phyloP scores from a whole-genome alignment of 2,329 filamentous ascomycete species.

The Ambrosiella xylebori region DNA sequence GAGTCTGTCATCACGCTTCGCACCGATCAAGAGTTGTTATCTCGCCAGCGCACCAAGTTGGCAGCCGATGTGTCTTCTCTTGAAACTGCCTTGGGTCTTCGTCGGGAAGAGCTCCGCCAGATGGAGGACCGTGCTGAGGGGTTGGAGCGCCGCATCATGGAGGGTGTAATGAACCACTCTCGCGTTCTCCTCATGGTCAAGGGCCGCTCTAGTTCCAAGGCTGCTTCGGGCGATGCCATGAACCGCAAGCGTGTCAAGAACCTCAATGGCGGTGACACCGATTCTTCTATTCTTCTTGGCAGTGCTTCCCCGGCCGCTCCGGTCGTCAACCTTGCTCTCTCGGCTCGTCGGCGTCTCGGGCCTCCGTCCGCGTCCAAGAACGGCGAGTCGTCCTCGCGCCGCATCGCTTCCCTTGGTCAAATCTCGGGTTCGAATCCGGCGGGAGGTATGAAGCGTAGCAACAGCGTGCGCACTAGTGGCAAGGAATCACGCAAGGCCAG shows the following conservation, averaged over 20 bases:
- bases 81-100: conserved; percentile 74
- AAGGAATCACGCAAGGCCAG: conserved; percentile 44
- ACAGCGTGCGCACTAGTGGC: conserved; percentile 44
- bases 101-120: conserved; percentile 73
- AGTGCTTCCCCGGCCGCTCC: conserved; percentile 13
- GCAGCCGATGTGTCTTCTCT: conserved; percentile 77
- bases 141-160: conserved; percentile 79
- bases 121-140: conserved; percentile 84
- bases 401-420: conserved; percentile 81
- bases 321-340: conserved; percentile 36
- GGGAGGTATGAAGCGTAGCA: conserved; percentile 55
- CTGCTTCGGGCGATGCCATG: conserved; percentile 33
- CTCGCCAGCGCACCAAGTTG: conserved; percentile 60
- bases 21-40: conserved; percentile 57
- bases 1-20: conserved; percentile 41
- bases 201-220: conserved; percentile 31
- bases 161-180: conserved; percentile 92
- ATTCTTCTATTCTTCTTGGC: conserved; percentile 2
- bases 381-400: conserved; percentile 25
- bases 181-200: conserved; percentile 71
- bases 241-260: conserved; percentile 37
- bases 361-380: conserved; percentile 18
- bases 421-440: conserved; percentile 58
- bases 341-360: conserved; percentile 31
- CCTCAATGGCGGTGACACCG: conserved; percentile 16